Base-by-base conservation (phyloP, 2,329 filamentous ascomycete genomes). In the Fusarium sp. region DNA sequence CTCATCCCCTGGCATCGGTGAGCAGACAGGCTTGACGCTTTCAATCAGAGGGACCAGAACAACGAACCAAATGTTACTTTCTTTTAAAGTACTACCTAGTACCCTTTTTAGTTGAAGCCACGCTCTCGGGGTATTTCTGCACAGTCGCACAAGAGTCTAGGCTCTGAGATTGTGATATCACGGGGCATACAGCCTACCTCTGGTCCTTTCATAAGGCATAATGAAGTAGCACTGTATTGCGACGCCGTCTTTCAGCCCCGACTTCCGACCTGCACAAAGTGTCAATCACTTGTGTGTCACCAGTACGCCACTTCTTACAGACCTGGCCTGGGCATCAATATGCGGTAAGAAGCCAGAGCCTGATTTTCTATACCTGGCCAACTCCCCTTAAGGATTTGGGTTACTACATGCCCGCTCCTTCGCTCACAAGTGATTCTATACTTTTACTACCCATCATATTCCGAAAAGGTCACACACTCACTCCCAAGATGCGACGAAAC, bases 91-190 rank as follows among this genome's bases (percentile, higher is more conserved):
- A 6, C 6, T 13, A 6, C 6, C n/a, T 10, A 44, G 5, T 24
- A 13, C 2, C 5, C 8, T 13, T 24, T 10, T 12, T 7, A 18
- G 3, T 24, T 24, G 2, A 8, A 17, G 1, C n/a, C 41, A 44
- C 6, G 2, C 3, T 8, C n/a, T 44, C 42, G 10, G 1, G 15
- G 6, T 44, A 24, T 5, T 44, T 24, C 6, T 24, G 41, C 1
- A 24, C 15, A 18, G 42, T 24, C 5, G n/a, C 15, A 18, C n/a
- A 26, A 1, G 1, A 3, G 6, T 44, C 11, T 44, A 24, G 11
- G 42, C 10, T 45, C 42, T 18, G 11, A 24, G n/a, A n/a, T 9
- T 26, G n/a, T 45, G 0, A 45, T 45, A 26, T 11, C 3, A 18
- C 42, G 0, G 11, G 6, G 17, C 11, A 45, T 45, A 45, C n/a